Percentiles rank a stretch among this genome's conserved stretches.
Conservation (phyloP, 495 filamentous ascomycete genomes). For the Penicillium paxilli region DNA sequence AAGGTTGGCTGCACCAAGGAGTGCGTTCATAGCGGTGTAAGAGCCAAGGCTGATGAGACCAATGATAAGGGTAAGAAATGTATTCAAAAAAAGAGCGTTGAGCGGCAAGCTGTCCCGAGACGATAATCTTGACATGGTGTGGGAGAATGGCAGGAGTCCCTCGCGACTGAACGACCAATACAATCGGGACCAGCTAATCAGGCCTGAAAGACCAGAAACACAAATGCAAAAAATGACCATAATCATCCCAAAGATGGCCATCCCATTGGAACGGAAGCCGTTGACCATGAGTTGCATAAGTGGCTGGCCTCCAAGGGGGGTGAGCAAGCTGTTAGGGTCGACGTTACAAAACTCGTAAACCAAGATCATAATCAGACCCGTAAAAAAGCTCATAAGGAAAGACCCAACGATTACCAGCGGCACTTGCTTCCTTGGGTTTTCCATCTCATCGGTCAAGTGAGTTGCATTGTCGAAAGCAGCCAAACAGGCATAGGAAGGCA, state of each 20-base stretch:
- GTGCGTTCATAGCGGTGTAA: not conserved
- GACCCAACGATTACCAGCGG: not conserved
- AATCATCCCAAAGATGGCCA: not conserved
- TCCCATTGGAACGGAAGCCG: no score
- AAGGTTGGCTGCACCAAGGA: not conserved
- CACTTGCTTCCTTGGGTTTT: not conserved
- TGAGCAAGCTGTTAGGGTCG: not conserved
- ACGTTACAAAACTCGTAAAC: not conserved
- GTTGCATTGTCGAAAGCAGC: not conserved
- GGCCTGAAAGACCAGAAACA: not conserved
- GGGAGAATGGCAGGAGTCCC: not conserved
- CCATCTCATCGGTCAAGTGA: not conserved
- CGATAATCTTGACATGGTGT: not conserved
- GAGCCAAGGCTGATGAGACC: not conserved
- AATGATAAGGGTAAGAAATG: not conserved
- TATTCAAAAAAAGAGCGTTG: not conserved
- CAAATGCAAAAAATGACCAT: no score
- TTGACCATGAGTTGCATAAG: not conserved
- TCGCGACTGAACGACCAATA: not conserved
- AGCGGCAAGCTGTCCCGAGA: not conserved
- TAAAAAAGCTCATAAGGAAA: not conserved
- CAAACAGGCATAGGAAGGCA: not conserved
- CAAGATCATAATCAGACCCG: not conserved
- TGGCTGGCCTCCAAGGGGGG: not conserved
- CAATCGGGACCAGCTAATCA: not conserved